Evolutionary conservation across 2,329 filamentous ascomycete species (phyloP).

Genomic region (Fusarium succisae): DNA sequence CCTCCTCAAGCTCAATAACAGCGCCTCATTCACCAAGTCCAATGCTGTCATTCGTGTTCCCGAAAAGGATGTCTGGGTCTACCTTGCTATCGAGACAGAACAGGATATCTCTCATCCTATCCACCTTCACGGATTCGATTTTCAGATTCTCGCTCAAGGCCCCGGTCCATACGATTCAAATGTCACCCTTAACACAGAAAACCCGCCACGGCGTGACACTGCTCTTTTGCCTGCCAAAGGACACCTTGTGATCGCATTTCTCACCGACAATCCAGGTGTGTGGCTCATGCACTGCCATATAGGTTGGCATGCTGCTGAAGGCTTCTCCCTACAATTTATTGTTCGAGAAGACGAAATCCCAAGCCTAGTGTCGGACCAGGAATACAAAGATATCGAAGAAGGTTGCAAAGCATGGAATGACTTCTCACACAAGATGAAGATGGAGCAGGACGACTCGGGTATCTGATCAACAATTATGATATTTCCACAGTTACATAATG

Average conservation of each 20-base stretch:
- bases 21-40: slow-evolving; percentile 32
- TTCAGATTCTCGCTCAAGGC: slow-evolving; percentile 42
- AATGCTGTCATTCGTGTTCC: slow-evolving; percentile 45
- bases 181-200: slow-evolving; percentile 41
- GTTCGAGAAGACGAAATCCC: slow-evolving; percentile 37
- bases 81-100: slow-evolving; percentile 42
- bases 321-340: slow-evolving; percentile 37
- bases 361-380: slow-evolving; percentile 20
- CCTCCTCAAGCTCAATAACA: slow-evolving; percentile 35
- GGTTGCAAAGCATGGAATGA: slow-evolving; percentile 27
- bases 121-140: slow-evolving; percentile 51
- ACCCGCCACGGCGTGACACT: slow-evolving; percentile 63
- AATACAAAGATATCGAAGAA: slow-evolving; percentile 19
- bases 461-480: slow-evolving; percentile 8
- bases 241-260: slow-evolving; percentile 59
- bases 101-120: slow-evolving; percentile 47
- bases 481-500: neutral
- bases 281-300: slow-evolving; percentile 64
- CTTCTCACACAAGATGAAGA: slow-evolving; percentile 13
- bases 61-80: slow-evolving; percentile 44
- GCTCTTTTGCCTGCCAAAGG: slow-evolving; percentile 57
- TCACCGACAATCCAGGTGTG: slow-evolving; percentile 59
- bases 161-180: slow-evolving; percentile 35
- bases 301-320: slow-evolving; percentile 39
- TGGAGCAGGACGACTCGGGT: slow-evolving; percentile 35